Evolutionary conservation across 2,329 filamentous ascomycete genomes (phyloP).

Genomic region (Aspergillus flavus): DNA sequence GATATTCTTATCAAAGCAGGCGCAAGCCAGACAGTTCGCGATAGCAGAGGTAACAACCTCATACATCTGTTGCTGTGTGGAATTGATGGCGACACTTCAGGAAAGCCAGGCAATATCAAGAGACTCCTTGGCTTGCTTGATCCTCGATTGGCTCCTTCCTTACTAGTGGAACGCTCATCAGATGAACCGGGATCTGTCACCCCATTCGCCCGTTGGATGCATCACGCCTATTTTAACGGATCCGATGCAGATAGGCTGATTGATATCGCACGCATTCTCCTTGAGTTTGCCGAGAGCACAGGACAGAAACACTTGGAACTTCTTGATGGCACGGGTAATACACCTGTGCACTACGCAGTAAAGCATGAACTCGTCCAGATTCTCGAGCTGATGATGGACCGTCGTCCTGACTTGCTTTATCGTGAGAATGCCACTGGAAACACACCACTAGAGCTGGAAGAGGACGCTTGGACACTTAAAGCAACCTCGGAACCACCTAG

Average conservation of each 20-base stretch:
- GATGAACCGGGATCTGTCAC: conserved; percentile 30
- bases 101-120: conserved; percentile 52
- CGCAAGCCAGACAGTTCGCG: conserved; percentile 68
- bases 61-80: conserved; percentile 60
- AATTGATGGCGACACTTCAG: conserved; percentile 25
- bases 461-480: conserved; percentile 30
- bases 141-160: conserved; percentile 49
- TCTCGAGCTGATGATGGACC: conserved; percentile 54
- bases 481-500: conserved; percentile 22
- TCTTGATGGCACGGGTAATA: conserved; percentile 48
- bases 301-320: conserved; percentile 47
- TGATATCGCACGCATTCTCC: conserved; percentile 8
- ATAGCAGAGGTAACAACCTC: conserved; percentile 66
- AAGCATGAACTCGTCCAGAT: conserved; percentile 57
- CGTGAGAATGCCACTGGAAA: conserved; percentile 76
- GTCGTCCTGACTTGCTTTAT: conserved; percentile 62
- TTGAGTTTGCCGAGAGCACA: conserved; percentile 55
- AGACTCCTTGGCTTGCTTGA: conserved; percentile 63
- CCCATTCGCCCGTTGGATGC: conserved; percentile 63
- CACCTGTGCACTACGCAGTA: conserved; percentile 44
- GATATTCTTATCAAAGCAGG: conserved; percentile 67
- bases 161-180: conserved; percentile 36
- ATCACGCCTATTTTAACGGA: conserved; percentile 6
- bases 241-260: neutral
- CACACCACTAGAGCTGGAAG: conserved; percentile 64